phyloP scores from a whole-genome alignment of 257 asterid genomes.

The Oldenlandia corymbosa region DNA sequence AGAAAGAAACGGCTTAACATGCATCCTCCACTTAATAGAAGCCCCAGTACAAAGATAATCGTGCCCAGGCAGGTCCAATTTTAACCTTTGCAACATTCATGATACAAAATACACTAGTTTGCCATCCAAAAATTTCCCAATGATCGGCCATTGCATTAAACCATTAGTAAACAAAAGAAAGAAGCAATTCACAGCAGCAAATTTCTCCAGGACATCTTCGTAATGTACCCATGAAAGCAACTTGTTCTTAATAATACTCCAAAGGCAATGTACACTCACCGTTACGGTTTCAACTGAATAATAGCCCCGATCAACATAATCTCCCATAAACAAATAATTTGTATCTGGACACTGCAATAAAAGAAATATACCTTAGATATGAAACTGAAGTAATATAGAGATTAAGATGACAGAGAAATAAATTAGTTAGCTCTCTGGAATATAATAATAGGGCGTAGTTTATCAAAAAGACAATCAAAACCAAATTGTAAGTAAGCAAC shows the following conservation, averaged over 20 bases:
- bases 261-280: slow-evolving; percentile 29
- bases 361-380: slow-evolving; percentile 13
- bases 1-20: not conserved
- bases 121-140: not conserved
- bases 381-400: no score
- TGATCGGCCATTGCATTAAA: not conserved
- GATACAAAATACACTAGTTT: not conserved
- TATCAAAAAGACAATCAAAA: not conserved
- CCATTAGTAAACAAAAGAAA: not conserved
- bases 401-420: not conserved
- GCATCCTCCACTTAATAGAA: not conserved
- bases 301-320: slow-evolving; percentile 84
- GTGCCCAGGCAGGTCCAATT: not conserved
- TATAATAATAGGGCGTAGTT: not conserved
- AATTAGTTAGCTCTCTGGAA: not conserved
- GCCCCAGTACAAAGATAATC: not conserved
- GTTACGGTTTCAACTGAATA: slow-evolving; percentile 82
- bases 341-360: slow-evolving; percentile 74
- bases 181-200: not conserved
- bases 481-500: not conserved
- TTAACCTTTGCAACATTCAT: not conserved
- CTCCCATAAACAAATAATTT: slow-evolving; percentile 88
- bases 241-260: not conserved
- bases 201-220: no score
- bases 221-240: not conserved